phyloP scores from a whole-genome alignment of 192 early-diverging fungal species.

The Podila minutissima region DNA sequence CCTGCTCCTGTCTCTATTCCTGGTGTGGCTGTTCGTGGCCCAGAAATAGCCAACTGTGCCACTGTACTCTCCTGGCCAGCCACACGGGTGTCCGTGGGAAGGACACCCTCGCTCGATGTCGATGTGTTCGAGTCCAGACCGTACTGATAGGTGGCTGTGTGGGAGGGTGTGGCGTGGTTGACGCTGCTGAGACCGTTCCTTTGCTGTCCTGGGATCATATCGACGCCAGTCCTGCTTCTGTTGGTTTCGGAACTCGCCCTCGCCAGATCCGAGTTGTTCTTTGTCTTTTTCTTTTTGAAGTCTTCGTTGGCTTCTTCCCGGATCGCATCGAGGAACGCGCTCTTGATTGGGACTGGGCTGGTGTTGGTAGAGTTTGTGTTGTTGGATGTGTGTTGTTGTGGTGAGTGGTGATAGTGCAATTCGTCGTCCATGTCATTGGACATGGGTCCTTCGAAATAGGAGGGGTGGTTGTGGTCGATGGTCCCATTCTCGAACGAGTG shows the following conservation, averaged over 20 bases:
- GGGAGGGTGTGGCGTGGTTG: neutral
- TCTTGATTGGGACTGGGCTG: neutral
- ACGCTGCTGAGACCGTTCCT: neutral
- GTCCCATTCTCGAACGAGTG: neutral
- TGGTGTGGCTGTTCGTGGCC: neutral
- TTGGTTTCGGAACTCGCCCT: neutral
- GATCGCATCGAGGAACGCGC: constrained; percentile 9
- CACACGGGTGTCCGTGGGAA: neutral
- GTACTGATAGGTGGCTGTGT: neutral
- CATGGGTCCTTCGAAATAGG: neutral
- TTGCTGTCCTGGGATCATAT: neutral
- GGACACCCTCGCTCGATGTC: too few species aligned
- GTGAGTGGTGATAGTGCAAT: neutral
- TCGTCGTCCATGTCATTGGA: neutral
- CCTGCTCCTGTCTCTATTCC: neutral
- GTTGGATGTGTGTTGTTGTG: neutral
- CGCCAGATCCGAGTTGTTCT: neutral
- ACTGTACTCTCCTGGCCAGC: neutral
- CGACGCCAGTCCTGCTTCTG: neutral
- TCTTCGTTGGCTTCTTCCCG: constrained; percentile 12
- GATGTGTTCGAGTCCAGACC: too few species aligned
- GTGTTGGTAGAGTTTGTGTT: neutral
- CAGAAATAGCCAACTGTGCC: constrained; percentile 5
- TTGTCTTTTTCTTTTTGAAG: neutral
- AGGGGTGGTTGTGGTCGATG: constrained; percentile 9